phyloP scores from a whole-genome alignment of 768 basidiomycete species.

The Gloeopeniophorella convolvens region DNA sequence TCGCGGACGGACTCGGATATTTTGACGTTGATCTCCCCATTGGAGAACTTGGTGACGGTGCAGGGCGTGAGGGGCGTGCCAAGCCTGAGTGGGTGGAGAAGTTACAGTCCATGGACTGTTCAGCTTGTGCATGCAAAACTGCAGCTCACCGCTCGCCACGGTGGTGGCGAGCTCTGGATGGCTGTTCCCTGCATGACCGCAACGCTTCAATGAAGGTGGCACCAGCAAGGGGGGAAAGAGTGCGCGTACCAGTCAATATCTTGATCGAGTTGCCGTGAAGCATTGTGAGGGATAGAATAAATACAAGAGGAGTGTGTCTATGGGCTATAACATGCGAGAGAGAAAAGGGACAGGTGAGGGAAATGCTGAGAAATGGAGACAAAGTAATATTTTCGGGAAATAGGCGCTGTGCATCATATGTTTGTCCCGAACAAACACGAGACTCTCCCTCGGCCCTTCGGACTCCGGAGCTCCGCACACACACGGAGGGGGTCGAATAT shows the following conservation, averaged over 20 bases:
- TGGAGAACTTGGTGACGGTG: slow-evolving; percentile 86
- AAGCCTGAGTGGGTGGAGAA: slow-evolving; percentile 53
- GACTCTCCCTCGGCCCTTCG: too few species aligned
- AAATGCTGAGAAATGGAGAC: not conserved
- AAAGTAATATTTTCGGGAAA: not conserved
- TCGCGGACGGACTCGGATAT: slow-evolving; percentile 94
- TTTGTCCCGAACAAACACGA: slow-evolving; percentile 21
- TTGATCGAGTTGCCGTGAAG: slow-evolving; percentile 78
- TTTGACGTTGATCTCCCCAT: slow-evolving; percentile 93
- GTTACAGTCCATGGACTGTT: slow-evolving; percentile 45
- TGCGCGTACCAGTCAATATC: slow-evolving; percentile 58
- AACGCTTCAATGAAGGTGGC: slow-evolving; percentile 16
- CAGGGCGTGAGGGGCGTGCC: slow-evolving; percentile 80
- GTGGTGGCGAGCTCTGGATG: slow-evolving; percentile 95
- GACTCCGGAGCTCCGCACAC: too few species aligned
- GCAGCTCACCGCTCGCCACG: slow-evolving; percentile 92
- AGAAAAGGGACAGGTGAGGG: not conserved
- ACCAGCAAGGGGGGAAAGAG: not conserved
- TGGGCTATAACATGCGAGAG: not conserved
- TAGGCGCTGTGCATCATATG: slow-evolving; percentile 4
- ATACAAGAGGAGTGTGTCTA: not conserved
- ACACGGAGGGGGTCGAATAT: too few species aligned
- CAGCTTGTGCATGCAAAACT: slow-evolving; percentile 27
- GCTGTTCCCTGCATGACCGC: slow-evolving; percentile 69
- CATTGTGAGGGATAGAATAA: slow-evolving; percentile 37